Evolutionary conservation across 495 filamentous ascomycete species (phyloP).

Genomic region (Xylaria longipes): DNA sequence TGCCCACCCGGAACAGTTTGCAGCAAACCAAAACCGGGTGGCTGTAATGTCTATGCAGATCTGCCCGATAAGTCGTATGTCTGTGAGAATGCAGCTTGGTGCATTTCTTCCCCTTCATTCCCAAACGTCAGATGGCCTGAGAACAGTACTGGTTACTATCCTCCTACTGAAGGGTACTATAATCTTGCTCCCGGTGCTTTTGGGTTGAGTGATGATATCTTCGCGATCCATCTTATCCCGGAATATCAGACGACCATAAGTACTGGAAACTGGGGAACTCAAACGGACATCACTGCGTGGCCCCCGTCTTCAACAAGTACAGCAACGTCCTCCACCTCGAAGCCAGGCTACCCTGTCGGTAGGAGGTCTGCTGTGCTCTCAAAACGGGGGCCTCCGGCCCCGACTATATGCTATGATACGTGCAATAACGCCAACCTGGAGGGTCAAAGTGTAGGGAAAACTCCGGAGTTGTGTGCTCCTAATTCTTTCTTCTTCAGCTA

Average conservation of each 20-base stretch:
- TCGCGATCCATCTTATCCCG: conserved; percentile 40
- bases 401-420: conserved; percentile 56
- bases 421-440: conserved; percentile 61
- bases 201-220: conserved; percentile 67
- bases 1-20: conserved; percentile 70
- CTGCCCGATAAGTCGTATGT: conserved; percentile 59
- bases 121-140: conserved; percentile 48
- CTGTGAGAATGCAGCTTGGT: conserved; percentile 60
- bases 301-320: conserved; percentile 35
- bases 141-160: conserved; percentile 56
- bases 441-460: conserved; percentile 55
- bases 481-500: conserved; percentile 50
- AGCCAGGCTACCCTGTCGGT: background rate
- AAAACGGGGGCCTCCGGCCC: conserved; percentile 48
- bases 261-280: conserved; percentile 56
- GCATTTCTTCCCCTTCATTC: conserved; percentile 54
- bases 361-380: conserved; percentile 25
- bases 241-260: conserved; percentile 41
- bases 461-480: conserved; percentile 49
- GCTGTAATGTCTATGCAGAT: conserved; percentile 61
- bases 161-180: conserved; percentile 63
- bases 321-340: conserved; percentile 13
- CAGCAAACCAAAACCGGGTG: conserved; percentile 49
- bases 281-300: conserved; percentile 49
- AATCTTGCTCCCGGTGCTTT: conserved; percentile 68